Base-by-base conservation (phyloP, 2,329 filamentous ascomycete species). In the Fusarium penzigii region DNA sequence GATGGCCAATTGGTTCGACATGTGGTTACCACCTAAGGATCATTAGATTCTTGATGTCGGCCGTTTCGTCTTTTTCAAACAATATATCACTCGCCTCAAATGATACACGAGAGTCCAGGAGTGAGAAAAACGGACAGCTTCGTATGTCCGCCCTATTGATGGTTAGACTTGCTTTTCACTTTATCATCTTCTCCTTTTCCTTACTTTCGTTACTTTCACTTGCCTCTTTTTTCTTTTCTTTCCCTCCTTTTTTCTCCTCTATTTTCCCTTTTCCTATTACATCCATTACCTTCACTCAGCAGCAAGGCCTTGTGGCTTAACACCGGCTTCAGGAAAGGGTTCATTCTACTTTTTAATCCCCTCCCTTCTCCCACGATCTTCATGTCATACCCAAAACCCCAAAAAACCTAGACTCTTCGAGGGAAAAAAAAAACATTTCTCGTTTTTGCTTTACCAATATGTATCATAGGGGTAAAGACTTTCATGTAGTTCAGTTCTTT, bases 1-100 rank as follows among this genome's bases (percentile, higher is more conserved):
- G 6, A 61, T 65, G 29, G 57, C 59, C 42, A 65, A 64, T 40
- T 65, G 63, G 63, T 65, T 64, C 34, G 61, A 61, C 44, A 53
- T 65, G 45, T 65, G 63, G 63, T 40, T 65, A 20, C 63, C 63
- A 20, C 57, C 57, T 52, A 53, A 62, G 14, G 51, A 51, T 29
- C 53, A 36, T 36, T 36, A 9, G 10, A 36, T 14, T 14, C 4
- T 36, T 9, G 10, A 36, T 14, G 10, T 5, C 10, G 5, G 13
- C 10, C 9, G 13, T 36, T 11, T 12, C 13, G 32, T 36, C 10
- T 36, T 12, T 36, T 14, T 36, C 32, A 6, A 14, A 11, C n/a
- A 14, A 5, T 25, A 36, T 14, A 5, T 3, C 32, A 14, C 32
- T 14, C 32, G 9, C 32, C 13, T 36, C 32, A 36, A 36, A 3